Evolutionary conservation across 148 eudicot genomes (phyloP).

Genomic region (Fagopyrum homotropicum): DNA sequence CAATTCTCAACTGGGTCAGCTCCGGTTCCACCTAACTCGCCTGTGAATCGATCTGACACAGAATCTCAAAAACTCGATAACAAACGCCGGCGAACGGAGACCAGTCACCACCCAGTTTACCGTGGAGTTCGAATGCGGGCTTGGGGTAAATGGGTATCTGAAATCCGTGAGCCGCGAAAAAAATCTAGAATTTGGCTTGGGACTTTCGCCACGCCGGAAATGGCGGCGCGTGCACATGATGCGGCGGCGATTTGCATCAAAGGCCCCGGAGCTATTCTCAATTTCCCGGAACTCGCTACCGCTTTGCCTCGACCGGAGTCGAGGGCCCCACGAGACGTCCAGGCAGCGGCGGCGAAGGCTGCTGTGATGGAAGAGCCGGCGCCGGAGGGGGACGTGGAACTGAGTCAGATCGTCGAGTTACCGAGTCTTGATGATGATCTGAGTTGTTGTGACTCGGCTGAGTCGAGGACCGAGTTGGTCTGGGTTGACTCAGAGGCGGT

Average conservation of each 20-base stretch:
- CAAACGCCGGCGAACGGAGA: constrained; percentile 6
- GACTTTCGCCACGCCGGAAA: constrained; percentile 30
- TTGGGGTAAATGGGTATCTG: constrained; percentile 60
- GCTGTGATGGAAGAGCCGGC: constrained; percentile 27
- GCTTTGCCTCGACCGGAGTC: constrained; percentile 36
- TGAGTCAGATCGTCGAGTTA: constrained; percentile 39
- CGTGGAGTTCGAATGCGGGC: constrained; percentile 38
- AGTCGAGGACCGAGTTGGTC: constrained; percentile 25
- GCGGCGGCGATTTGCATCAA: constrained; percentile 36
- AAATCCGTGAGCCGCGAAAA: constrained; percentile 43
- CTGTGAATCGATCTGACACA: not conserved
- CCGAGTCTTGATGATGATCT: constrained; percentile 41
- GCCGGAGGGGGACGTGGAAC: constrained; percentile 21
- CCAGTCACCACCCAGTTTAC: constrained; percentile 28
- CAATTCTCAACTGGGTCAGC: not conserved
- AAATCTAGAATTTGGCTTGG: constrained; percentile 56
- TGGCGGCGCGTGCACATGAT: constrained; percentile 52
- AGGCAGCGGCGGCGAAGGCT: constrained; percentile 37
- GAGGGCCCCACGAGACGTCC: constrained; percentile 24
- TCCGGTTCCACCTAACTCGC: not conserved
- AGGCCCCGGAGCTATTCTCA: constrained; percentile 35
- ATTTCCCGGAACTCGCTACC: constrained; percentile 32
- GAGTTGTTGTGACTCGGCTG: constrained; percentile 27
- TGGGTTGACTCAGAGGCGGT: constrained; percentile 32
- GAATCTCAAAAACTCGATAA: not conserved